Percentiles rank a stretch among this genome's conserved stretches.
Evolutionary conservation across 1,284 basidiomycete species (phyloP).

Genomic region (Coniferiporia weirii): DNA sequence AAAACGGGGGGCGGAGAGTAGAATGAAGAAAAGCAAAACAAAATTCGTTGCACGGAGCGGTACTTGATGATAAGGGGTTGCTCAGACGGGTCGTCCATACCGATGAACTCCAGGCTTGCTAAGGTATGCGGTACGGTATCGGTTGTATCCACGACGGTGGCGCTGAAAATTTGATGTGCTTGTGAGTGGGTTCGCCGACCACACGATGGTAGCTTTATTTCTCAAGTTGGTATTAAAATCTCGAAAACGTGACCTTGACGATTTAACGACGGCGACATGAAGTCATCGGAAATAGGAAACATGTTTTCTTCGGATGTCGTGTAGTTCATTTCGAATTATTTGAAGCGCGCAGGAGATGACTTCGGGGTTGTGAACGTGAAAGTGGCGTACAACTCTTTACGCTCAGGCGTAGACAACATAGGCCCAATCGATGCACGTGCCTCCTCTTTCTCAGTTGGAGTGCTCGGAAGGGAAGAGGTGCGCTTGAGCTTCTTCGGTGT

Average conservation of each 20-base stretch:
- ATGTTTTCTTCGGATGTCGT: neutral
- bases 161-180: too few relatives aligned
- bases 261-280: neutral
- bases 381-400: slow-evolving; percentile 61
- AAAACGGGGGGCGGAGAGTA: neutral
- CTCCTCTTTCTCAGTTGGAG: neutral
- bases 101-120: neutral
- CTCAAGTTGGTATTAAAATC: too few relatives aligned
- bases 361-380: slow-evolving; percentile 56
- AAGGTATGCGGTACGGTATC: neutral
- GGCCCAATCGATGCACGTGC: slow-evolving; percentile 23
- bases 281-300: neutral
- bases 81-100: neutral
- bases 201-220: too few relatives aligned
- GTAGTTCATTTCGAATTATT: slow-evolving; percentile 2
- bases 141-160: neutral
- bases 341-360: slow-evolving; percentile 6
- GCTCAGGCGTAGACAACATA: slow-evolving; percentile 62
- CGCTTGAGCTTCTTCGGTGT: slow-evolving; percentile 12
- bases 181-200: too few relatives aligned
- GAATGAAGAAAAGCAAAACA: neutral
- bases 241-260: too few relatives aligned
- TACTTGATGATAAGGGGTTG: neutral
- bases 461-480: slow-evolving; percentile 18
- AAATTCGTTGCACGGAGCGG: neutral